Base-by-base conservation (phyloP, 208 protist genomes). In the Herpetomonas samuelpessoai region DNA sequence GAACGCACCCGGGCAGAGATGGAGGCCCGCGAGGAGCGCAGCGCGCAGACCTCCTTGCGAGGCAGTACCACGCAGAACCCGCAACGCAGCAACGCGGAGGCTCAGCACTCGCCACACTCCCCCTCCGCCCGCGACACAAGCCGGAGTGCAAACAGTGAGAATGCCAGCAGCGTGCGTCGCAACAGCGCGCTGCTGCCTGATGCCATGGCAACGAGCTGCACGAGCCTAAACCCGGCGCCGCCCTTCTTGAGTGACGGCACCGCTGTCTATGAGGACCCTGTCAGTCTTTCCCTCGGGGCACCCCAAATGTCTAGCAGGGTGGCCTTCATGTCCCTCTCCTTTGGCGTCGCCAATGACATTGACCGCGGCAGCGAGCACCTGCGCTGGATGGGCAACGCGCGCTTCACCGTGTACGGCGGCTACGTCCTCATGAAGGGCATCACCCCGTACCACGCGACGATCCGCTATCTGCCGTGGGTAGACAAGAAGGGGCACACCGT, bases 241-340 rank as follows among this genome's bases (percentile, higher is more conserved):
- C 82, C 83, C 1, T 89, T 83, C 49, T 56, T 81, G 2, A 64
- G 56, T 52, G 72, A 86, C 25, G 83, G 83, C 35, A 61, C 70
- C 10, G 60, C 48, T 24, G 68, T 79, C n/a, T 89, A 65, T 54
- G 46, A 21, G n/a, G 71, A 83, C 57, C 57, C 74, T 16, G 65
- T 86, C 19, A 62, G 61, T 14, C 62, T 65, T 45, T 46, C 68
- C 46, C 53, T 78, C 38, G 60, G 72, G 10, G 78, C 71, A 30
- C 81, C 84, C 4, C 45, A 71, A 55, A 66, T 81, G n/a, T 24
- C 39, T 31, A 67, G 76, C 51, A 79, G 88, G 47, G 64, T 95
- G 6, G 82, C 88, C 50, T 95, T 88, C 66, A 91, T 95, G 88
- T 85, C 84, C 19, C 62, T 88, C n/a, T 90, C 83, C 2, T 95